Base-by-base conservation (phyloP, 495 filamentous ascomycete species). In the Penicillium argentinense region DNA sequence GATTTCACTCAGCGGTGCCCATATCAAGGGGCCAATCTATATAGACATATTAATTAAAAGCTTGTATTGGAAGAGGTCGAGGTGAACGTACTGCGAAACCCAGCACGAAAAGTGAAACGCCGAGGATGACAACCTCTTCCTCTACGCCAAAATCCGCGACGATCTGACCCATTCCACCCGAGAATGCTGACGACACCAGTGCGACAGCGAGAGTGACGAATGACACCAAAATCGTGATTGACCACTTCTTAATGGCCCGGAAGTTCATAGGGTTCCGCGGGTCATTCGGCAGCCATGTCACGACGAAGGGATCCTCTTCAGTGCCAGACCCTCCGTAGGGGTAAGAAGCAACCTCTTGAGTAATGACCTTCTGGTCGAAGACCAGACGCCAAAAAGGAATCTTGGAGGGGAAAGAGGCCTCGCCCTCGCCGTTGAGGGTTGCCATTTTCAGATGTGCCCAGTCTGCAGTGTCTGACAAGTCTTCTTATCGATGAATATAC, bases 161-260 rank as follows among this genome's bases (percentile, higher is more conserved):
- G 4, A 78, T 79, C 49, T 84, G 70, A 9, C 63, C 58, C n/a
- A 85, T 67, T 33, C 87, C 86, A 18, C 85, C 85, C 17, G 84
- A 71, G 53, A 82, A 90, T 9, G 86, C 86, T 2, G 85, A 87
- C 9, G 84, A 87, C 21, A 82, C 82, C 36, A 92, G 81, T 6
- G 87, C 74, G 9, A 89, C 84, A 8, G 80, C 78, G 7, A 89
- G 71, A 0, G 84, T 85, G 16, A 80, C 75, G 17, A 85, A 51
- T n/a, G 85, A 81, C 26, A 82, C 77, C 16, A 83, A 45, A 9
- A 78, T 42, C 1, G 83, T 83, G 50, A 85, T 79, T 26, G 57
- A 52, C 85, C 85, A 89, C 67, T 89, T 89, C 57, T 73, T 77
- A 27, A 54, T 50, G 2, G 47, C 24, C 8, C 69, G 42, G 54